Conservation (phyloP, 2,329 filamentous ascomycete species). For the Pseudonectria buxi region DNA sequence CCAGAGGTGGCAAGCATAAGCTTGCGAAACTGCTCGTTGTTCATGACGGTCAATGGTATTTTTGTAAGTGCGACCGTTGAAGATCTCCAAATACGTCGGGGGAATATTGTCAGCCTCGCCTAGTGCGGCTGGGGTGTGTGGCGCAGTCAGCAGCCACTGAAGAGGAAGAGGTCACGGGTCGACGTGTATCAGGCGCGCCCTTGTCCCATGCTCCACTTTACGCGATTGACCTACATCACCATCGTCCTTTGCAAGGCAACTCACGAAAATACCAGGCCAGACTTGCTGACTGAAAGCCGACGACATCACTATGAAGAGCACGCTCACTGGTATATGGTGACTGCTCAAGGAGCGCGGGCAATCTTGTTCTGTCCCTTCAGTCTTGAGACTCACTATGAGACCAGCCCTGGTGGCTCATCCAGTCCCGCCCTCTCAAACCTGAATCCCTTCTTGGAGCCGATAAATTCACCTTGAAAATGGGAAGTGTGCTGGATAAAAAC, state of each 20-base stretch:
- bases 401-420: not conserved
- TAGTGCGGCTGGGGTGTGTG: constrained; percentile 13
- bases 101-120: constrained; percentile 12
- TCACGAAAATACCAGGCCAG: not conserved
- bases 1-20: constrained; percentile 53
- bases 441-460: no score
- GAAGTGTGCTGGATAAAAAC: constrained; percentile 55
- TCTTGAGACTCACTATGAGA: no score
- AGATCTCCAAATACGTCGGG: constrained; percentile 4
- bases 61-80: not conserved
- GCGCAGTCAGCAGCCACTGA: constrained; percentile 6
- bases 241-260: not conserved
- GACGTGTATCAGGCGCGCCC: constrained; percentile 30
- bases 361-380: no score
- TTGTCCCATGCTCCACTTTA: constrained; percentile 26
- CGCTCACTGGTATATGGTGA: no score
- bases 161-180: constrained; percentile 28
- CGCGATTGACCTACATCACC: constrained; percentile 26
- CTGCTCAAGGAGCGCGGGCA: no score
- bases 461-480: constrained; percentile 37
- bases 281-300: not conserved
- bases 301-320: no score
- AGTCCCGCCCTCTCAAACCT: not conserved
- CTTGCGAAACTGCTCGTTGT: constrained; percentile 89
- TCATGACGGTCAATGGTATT: constrained; percentile 52